Base-by-base conservation (phyloP, 306 rosid species). In the Cucurbita moschata region DNA sequence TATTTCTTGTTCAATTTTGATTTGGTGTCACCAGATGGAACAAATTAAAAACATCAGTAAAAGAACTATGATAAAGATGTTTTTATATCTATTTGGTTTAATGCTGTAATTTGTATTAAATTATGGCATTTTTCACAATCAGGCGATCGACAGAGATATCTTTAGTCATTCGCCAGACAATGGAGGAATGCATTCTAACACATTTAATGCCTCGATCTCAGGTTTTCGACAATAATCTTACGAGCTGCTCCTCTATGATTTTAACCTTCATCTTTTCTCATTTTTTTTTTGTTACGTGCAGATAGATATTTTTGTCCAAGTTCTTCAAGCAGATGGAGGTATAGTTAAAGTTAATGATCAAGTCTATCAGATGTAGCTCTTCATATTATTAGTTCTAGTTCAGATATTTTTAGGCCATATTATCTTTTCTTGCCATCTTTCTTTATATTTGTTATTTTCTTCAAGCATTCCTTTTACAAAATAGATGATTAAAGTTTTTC, bases 301-400 rank as follows among this genome's bases (percentile, higher is more conserved):
- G 98, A 90, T 92, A 61, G 96, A 92, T 83, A 88, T 92, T 76
- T 90, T 87, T 80, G 96, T 90, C 70, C 97, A 90, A 88, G 90
- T 93, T 81, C 90, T 93, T 59, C 98, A 93, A 86, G 98, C 96
- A 42, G 97, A 93, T 83, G 98, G 97, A 80, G 96, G 98, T 92
- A 82, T 75, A 30, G 60, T 57, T 26, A 60, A 57, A 37, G 75
- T 56, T 62, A 58, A 55, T 64, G 44, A 13, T 9, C 4, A 40
- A 66, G 18, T 67, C 12, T 44, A 65, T 73, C 21, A 16, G 54
- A 55, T 35, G 3, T 19, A 23, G 64, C 7, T 40, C 40, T 55
- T 55, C 16, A 47, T 6, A 12, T 67, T 23, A 47, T 67, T 50
- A 12, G 6, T 46, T 47, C 4, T 68, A 68, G 57, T 68, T 44